Evolutionary conservation across 257 asterid species (phyloP), one percentile per base, ranked within the genome.

Genomic region (Solanum habrochaites): DNA sequence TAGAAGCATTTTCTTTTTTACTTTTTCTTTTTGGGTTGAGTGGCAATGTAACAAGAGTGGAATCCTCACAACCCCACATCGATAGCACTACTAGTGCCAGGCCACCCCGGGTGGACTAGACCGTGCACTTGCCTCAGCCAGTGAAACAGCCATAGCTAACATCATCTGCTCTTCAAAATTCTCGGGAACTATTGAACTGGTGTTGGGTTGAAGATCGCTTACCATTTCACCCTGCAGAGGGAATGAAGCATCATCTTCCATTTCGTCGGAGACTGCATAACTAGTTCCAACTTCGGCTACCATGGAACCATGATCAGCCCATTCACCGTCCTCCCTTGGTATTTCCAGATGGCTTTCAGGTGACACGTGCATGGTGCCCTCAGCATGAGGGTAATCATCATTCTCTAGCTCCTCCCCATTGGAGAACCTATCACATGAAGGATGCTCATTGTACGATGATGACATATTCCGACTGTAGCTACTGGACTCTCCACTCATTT

Each of bases 131-230:
- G 98, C 97, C 91, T 97, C 99, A 11, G 98, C 98, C 88, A 97
- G 91, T 27, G 99, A 97, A 85, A 97, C 97, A 73, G 98, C 98
- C 98, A 97, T 97, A 56, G 93, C 93, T 39, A 91, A 85, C 93
- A 91, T 91, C 91, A 91, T 89, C 91, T 97, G 99, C 91, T 97
- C 99, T 94, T 97, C 99, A 86, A 92, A 95, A 84, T 92, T 94
- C 94, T 97, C 99, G 0, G 99, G 97, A 67, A 93, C 87, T 31
- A 94, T 89, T 6, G 95, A 81, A 67, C 94, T 92, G 3, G 82
- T 69, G 52, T 86, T 87, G 20, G 93, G 90, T 73, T 90, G 95
- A 83, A 87, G 85, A 49, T 87, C 58, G 45, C 91, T 70, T 78
- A 87, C 92, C 81, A 64, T 89, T 86, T 90, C 97, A 37, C 90